phyloP scores from a whole-genome alignment of 768 basidiomycete genomes.

The Rhodotorula kratochvilovae region DNA sequence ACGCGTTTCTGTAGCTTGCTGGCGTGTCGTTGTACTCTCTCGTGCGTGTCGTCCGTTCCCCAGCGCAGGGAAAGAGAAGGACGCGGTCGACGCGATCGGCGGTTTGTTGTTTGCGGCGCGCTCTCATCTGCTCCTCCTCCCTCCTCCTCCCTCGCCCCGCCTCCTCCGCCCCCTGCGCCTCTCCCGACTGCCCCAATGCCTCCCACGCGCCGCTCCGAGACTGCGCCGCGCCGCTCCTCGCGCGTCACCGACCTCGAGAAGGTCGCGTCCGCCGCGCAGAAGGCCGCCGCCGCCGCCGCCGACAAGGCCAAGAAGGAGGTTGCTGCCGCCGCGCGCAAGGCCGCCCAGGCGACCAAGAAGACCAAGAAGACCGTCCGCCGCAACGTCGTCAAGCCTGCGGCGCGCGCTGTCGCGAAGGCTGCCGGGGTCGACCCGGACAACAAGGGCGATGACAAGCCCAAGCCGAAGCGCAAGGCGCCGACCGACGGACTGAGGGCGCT shows the following conservation, averaged over 20 bases:
- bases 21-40: too few relatives aligned
- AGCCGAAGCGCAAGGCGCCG: neutral
- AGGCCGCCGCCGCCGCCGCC: neutral
- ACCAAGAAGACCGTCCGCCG: neutral
- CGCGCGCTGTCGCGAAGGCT: neutral
- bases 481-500: neutral
- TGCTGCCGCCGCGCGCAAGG: neutral
- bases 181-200: conserved; percentile 3
- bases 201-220: neutral
- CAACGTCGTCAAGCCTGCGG: neutral
- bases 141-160: neutral
- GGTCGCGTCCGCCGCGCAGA: neutral
- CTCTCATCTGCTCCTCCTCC: neutral
- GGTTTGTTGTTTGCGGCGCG: neutral
- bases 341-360: neutral
- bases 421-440: neutral
- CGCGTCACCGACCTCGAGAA: conserved; percentile 1
- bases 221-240: conserved; percentile 12
- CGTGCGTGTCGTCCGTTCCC: too few relatives aligned
- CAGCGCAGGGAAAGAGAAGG: too few relatives aligned
- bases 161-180: neutral
- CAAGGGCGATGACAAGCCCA: neutral
- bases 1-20: neutral
- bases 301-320: conserved; percentile 1
- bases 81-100: too few relatives aligned